Evolutionary conservation across 495 filamentous ascomycete genomes (phyloP), one percentile per base, ranked within the genome.

Genomic region (Podospora bellae-mahoneyi): DNA sequence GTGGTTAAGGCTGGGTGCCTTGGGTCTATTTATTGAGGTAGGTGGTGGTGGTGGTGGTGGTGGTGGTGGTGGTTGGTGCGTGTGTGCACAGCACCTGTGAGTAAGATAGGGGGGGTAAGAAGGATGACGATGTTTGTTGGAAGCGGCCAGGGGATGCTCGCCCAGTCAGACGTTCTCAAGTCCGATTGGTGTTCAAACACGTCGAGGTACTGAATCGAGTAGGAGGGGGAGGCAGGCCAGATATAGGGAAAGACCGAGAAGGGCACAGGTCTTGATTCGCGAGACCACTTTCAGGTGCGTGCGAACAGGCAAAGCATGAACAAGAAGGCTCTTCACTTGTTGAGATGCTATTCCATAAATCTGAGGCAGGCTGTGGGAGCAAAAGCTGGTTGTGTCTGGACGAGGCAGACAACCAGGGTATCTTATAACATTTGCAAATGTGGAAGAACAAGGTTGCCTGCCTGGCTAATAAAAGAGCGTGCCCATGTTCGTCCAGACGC

Each of bases 391-490:
- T 69, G 67, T 68, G 65, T 65, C 55, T 59, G 69, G 32, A 73
- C 68, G 69, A 73, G 72, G 73, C 71, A 75, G 73, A 74, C 66
- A 64, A 55, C 76, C 69, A 59, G 72, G 71, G 71, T 71, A 20
- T 78, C 73, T 75, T 76, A 74, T 75, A 78, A 64, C 68, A 69
- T 72, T 73, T 73, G 70, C 69, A 67, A 67, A 72, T 60, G 57
- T 1, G 63, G 30, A 32, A 32, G 30, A 67, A 30, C 60, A 23
- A 39, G 60, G 60, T 34, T 69, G 71, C 76, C 76, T 78, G 76
- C 75, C 76, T 78, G 73, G 73, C 75, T 76, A 73, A 74, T 68
- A 76, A 75, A 76, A 70, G 72, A 71, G 73, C 66, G 71, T 68
- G 72, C 64, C 54, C 58, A 67, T 57, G 23, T 68, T 66, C 67